These are phyloP conservation scores for Mercurialis annua DNA, from an alignment of 345 rosid species.

Conservation along the genomic window DNA sequence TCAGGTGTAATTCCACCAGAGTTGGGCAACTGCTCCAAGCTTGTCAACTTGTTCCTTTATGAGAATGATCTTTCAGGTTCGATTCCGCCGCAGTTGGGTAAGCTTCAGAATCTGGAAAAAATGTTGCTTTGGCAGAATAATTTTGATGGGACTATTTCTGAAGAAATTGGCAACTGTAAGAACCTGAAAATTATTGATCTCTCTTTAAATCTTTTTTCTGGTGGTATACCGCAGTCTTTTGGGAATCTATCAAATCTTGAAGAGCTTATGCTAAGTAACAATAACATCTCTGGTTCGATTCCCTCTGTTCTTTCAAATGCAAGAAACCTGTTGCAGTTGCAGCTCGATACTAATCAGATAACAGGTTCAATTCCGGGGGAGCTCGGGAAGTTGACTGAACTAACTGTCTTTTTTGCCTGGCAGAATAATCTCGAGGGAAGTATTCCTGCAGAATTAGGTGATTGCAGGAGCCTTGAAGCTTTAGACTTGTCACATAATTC, in stretches of 20 bases:
- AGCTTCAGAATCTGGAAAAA: slow-evolving; percentile 65
- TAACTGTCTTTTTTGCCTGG: slow-evolving; percentile 83
- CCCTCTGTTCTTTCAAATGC: slow-evolving; percentile 61
- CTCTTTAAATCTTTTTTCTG: slow-evolving; percentile 75
- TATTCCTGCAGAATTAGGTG: slow-evolving; percentile 65
- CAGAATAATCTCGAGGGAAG: slow-evolving; percentile 89
- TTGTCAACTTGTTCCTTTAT: slow-evolving; percentile 67
- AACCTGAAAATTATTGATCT: slow-evolving; percentile 66
- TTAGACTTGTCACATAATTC: slow-evolving; percentile 79
- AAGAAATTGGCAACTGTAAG: slow-evolving; percentile 78
- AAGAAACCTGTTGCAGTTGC: slow-evolving; percentile 63
- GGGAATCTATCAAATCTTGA: slow-evolving; percentile 58
- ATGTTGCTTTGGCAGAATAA: slow-evolving; percentile 79
- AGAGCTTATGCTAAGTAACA: slow-evolving; percentile 80
- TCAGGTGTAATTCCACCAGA: slow-evolving; percentile 83
- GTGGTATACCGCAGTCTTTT: slow-evolving; percentile 57
- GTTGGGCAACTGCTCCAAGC: slow-evolving; percentile 80
- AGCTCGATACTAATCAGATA: slow-evolving; percentile 75
- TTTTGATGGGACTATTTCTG: slow-evolving; percentile 73
- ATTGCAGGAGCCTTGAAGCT: slow-evolving; percentile 56
- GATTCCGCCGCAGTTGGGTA: slow-evolving; percentile 66
- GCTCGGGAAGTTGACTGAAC: slow-evolving; percentile 55
- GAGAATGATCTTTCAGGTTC: slow-evolving; percentile 81
- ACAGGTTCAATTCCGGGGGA: slow-evolving; percentile 77
- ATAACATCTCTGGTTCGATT: slow-evolving; percentile 79